phyloP scores from a whole-genome alignment of 495 filamentous ascomycete genomes.

The Astrocystis sublimbata region DNA sequence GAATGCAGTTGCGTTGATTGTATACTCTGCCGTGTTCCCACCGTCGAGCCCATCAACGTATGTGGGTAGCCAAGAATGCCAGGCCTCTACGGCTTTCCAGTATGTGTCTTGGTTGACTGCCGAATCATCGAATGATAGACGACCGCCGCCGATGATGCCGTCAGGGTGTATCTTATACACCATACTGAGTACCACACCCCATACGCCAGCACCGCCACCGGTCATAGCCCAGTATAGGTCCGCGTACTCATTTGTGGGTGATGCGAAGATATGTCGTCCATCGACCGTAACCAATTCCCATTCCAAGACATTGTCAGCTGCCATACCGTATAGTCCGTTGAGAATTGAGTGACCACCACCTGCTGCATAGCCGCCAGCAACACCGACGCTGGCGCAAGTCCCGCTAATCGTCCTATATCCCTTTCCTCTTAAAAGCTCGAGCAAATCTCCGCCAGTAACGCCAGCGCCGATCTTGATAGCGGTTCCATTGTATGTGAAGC shows the following conservation, averaged over 20 bases:
- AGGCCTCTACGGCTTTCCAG: constrained; percentile 38
- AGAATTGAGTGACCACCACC: constrained; percentile 62
- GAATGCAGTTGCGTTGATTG: no score
- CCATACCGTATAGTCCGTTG: constrained; percentile 53
- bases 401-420: constrained; percentile 48
- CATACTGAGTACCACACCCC: constrained; percentile 49
- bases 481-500: constrained; percentile 39
- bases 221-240: constrained; percentile 63
- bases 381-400: constrained; percentile 45
- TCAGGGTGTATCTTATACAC: constrained; percentile 42
- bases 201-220: constrained; percentile 58
- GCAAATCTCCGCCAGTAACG: constrained; percentile 49
- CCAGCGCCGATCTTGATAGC: constrained; percentile 58
- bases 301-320: constrained; percentile 58
- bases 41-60: no score
- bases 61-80: neutral
- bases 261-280: constrained; percentile 45
- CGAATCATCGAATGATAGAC: constrained; percentile 19
- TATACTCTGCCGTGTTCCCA: no score
- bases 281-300: constrained; percentile 56
- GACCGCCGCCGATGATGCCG: constrained; percentile 20
- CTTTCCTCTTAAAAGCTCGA: constrained; percentile 38
- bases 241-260: constrained; percentile 41
- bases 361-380: constrained; percentile 51
- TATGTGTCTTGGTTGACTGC: constrained; percentile 38